Base-by-base conservation (phyloP, 768 basidiomycete species). In the Hygrocybe punicea region DNA sequence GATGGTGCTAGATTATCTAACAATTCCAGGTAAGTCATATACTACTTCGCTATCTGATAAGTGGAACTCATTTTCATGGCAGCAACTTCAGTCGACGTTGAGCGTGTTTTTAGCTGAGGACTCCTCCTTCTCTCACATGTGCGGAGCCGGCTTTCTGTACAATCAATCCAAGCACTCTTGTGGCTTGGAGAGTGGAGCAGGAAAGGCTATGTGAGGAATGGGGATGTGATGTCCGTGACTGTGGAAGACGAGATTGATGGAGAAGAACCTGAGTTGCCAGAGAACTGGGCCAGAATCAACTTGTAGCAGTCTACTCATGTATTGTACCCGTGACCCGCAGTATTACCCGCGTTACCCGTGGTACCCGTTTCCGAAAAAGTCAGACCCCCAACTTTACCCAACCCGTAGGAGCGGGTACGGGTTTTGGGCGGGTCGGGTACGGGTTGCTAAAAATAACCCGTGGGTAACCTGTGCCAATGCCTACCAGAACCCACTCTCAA, bases 131-230 rank as follows among this genome's bases (percentile, higher is more conserved):
- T 72, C 3, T 67, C 62, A 0, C 69, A 71, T 36, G 58, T 67
- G 11, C 56, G 48, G 3, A 71, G 63, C 40, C 57, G 58, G 1
- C 53, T 74, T 5, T 66, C 66, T 8, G 61, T 49, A 2, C 56
- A 67, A 55, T 62, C 65, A 1, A 68, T 67, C 0, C 56, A 61
- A 1, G 65, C 67, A 0, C 47, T 71, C 4, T 53, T 76, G 33
- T 77, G 76, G 53, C 63, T 76, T 0, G 68, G 68, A 5, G 54
- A 36, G 1, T 77, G 74, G 75, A 69, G 65, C 44, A 19, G 2
- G 0, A 14, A 68, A 35, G 68, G 65, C 5, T 51, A 68, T 0
- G 59, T 76, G 1, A 63, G 65, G 23, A 64, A 71, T 57, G 35
- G 45, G 9, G 68, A 73, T 62, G 48, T 68, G 8, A 49, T 59